phyloP scores from a whole-genome alignment of 768 basidiomycete species.

The Tricholoma terreum region DNA sequence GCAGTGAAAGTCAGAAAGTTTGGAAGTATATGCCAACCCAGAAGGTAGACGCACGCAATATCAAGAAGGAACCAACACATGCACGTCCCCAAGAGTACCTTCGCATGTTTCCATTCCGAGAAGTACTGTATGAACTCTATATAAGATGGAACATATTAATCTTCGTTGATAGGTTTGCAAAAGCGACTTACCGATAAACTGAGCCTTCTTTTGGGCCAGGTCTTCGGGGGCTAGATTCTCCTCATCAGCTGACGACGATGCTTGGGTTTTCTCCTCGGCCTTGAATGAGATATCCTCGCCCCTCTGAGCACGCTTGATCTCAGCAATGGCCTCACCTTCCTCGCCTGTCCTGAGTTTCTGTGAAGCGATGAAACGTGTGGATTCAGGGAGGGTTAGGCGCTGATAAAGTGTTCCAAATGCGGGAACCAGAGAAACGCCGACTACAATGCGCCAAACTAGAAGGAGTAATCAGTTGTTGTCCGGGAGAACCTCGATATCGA shows the following conservation, averaged over 20 bases:
- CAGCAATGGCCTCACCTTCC: slow-evolving; percentile 25
- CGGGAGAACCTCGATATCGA: no score
- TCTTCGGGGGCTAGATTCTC: slow-evolving; percentile 17
- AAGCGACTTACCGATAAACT: slow-evolving; percentile 41
- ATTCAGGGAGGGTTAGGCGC: slow-evolving; percentile 70
- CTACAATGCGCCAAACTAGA: slow-evolving; percentile 67
- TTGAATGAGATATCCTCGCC: slow-evolving; percentile 22
- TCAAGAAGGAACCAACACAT: slow-evolving; percentile 76
- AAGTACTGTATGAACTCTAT: slow-evolving; percentile 67
- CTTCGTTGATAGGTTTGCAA: background rate
- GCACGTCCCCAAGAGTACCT: slow-evolving; percentile 65
- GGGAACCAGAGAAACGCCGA: slow-evolving; percentile 74
- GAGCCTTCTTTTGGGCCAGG: slow-evolving; percentile 42
- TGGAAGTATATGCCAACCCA: background rate
- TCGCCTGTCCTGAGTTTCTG: slow-evolving; percentile 29
- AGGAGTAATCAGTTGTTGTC: background rate
- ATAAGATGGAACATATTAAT: background rate
- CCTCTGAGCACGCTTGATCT: slow-evolving; percentile 33
- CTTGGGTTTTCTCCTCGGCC: slow-evolving; percentile 11
- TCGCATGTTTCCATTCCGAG: slow-evolving; percentile 67
- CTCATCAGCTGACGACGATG: background rate
- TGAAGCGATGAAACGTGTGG: slow-evolving; percentile 50
- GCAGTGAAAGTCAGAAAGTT: background rate
- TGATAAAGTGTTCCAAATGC: slow-evolving; percentile 75
- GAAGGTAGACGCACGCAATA: slow-evolving; percentile 45